These are phyloP conservation scores for Clitocybe nebularis DNA, from an alignment of 1,284 basidiomycete genomes.

Conservation along the genomic window DNA sequence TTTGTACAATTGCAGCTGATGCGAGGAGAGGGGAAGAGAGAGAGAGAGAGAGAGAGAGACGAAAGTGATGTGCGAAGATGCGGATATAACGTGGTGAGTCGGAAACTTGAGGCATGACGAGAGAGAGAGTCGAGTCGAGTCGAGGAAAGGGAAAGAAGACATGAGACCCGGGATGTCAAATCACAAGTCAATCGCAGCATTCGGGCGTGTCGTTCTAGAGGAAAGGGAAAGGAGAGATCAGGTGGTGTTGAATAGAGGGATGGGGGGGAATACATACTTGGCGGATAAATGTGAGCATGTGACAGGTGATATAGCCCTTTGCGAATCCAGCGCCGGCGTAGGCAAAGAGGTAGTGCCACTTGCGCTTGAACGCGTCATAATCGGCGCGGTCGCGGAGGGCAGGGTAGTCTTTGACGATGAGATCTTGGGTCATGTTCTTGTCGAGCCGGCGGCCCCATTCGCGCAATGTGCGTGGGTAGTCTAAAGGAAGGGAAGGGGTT, in stretches of 20 bases:
- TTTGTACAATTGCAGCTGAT: conserved; percentile 9
- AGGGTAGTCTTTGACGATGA: conserved; percentile 55
- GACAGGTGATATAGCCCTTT: conserved; percentile 73
- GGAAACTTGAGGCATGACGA: too few species aligned
- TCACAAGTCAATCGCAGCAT: conserved; percentile 34
- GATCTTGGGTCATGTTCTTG: conserved; percentile 53
- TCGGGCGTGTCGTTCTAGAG: conserved; percentile 39
- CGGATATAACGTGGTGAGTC: conserved; percentile 1
- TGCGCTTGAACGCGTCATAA: conserved; percentile 64
- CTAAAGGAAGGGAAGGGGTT: conserved; percentile 28
- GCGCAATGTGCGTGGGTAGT: conserved; percentile 87
- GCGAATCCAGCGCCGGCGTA: conserved; percentile 74
- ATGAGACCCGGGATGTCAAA: not conserved
- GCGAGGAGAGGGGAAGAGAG: conserved; percentile 1
- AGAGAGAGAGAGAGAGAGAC: conserved; percentile 1
- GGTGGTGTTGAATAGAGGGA: not conserved
- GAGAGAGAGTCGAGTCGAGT: conserved; percentile 9
- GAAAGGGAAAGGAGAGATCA: not conserved
- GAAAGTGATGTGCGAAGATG: not conserved
- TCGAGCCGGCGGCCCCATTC: conserved; percentile 82
- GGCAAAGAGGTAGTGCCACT: conserved; percentile 77
- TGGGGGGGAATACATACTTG: conserved; percentile 35
- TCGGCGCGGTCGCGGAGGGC: conserved; percentile 46
- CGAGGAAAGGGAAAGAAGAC: conserved; percentile 2
- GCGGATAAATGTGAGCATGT: conserved; percentile 68